Conservation (phyloP, 495 filamentous ascomycete genomes). For the Parathielavia hyrcaniae region DNA sequence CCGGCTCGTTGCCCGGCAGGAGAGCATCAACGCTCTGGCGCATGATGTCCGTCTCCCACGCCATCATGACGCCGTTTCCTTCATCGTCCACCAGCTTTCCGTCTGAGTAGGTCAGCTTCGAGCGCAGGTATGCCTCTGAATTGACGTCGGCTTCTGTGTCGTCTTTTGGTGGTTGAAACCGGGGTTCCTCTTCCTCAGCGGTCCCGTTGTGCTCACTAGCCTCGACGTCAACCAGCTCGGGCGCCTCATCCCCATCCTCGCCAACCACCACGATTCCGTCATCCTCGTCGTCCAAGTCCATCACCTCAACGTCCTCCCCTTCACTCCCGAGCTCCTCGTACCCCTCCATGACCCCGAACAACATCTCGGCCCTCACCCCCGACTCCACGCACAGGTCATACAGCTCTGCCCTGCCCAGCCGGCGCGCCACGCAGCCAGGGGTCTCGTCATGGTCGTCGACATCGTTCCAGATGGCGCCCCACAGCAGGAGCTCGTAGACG, state of each 20-base stretch:
- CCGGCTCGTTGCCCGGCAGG: constrained; percentile 38
- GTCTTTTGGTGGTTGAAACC: constrained; percentile 34
- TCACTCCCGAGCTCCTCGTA: constrained; percentile 67
- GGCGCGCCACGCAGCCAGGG: constrained; percentile 76
- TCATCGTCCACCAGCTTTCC: constrained; percentile 69
- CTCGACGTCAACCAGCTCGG: constrained; percentile 25
- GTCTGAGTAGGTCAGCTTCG: constrained; percentile 66
- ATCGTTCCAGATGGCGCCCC: constrained; percentile 97
- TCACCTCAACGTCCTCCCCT: constrained; percentile 42
- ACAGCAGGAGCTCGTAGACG: constrained; percentile 68
- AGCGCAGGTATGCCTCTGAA: constrained; percentile 70
- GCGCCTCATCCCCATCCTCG: constrained; percentile 41
- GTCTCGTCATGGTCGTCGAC: constrained; percentile 80
- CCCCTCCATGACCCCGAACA: constrained; percentile 67
- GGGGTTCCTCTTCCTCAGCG: constrained; percentile 12
- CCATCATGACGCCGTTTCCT: constrained; percentile 92
- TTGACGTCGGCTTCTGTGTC: constrained; percentile 43
- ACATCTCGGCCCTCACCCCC: constrained; percentile 82
- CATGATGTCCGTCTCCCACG: constrained; percentile 94
- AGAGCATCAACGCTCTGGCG: constrained; percentile 55
- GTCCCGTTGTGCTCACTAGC: constrained; percentile 20
- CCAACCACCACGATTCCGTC: constrained; percentile 26
- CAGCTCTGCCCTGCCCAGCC: constrained; percentile 62
- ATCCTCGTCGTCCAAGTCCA: constrained; percentile 23
- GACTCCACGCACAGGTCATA: constrained; percentile 87